Evolutionary conservation across 306 rosid species (phyloP), one percentile per base, ranked within the genome.

Genomic region (Vicia villosa): DNA sequence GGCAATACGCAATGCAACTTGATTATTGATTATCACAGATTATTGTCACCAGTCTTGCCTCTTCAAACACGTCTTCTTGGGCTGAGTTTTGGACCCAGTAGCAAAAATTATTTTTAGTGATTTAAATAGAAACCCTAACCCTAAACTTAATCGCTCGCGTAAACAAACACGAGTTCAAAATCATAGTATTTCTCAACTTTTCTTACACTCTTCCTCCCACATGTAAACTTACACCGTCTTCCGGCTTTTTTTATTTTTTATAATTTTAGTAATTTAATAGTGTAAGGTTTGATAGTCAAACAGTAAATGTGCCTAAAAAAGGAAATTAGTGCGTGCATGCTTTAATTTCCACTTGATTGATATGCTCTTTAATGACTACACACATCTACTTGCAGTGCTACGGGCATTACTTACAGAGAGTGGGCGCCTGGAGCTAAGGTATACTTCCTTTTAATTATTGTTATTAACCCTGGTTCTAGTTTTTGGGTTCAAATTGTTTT

Each of bases 381-480:
- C 70, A 65, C 79, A 79, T 71, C 62, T 63, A 56, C 72, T 81
- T 57, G 74, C 96, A 94, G 98, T 77, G 79, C 91, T 54, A 74
- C 87, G 28, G 98, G 98, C 78, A 85, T 94, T 77, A 88, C 95
- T 59, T 94, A 90, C 76, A 80, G 97, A 69, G 98, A 94, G 81
- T 94, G 98, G 98, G 98, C 98, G 30, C 98, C 98, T 51, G 98
- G 87, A 73, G 98, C 98, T 63, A 88, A 76, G 98, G 98, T 94
- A 83, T 16, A 17, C 37, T 64, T 58, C 66, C 81, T 78, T 64
- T 65, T 51, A 60, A 22, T 54, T 65, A 6, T 68, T 64, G 40
- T 49, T 67, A 61, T 40, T 32, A 45, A 28, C 51, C 8, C 10
- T 9, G 38, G 16, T 49, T 69, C 42, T 73, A 20, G 10, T 41